A percentile compares a stretch with the other conserved stretches of the same genome.
phyloP scores from a whole-genome alignment of 2,329 filamentous ascomycete genomes.

The Emericellopsis atlantica region DNA sequence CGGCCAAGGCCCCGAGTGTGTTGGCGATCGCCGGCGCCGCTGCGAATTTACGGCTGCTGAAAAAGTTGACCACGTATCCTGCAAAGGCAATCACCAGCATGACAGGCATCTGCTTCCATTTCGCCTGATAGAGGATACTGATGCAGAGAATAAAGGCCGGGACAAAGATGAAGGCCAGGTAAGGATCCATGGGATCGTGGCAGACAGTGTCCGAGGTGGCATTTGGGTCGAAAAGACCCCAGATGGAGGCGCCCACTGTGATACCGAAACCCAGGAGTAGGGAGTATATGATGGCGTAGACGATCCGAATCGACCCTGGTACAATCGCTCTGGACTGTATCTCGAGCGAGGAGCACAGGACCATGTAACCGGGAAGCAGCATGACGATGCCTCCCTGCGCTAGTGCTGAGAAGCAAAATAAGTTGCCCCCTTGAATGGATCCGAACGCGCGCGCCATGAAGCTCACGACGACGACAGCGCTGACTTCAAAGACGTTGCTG shows the following conservation, averaged over 20 bases:
- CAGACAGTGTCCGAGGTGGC: constrained; percentile 34
- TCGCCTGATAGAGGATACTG: constrained; percentile 67
- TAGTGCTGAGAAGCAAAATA: constrained; percentile 55
- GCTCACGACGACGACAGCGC: constrained; percentile 46
- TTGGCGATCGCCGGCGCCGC: constrained; percentile 65
- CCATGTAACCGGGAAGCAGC: constrained; percentile 52
- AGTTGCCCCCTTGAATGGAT: constrained; percentile 33
- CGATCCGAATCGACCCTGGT: constrained; percentile 59
- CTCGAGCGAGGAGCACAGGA: constrained; percentile 43
- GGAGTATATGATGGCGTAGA: constrained; percentile 64
- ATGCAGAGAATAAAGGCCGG: constrained; percentile 61
- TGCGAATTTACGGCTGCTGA: constrained; percentile 50
- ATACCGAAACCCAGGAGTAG: constrained; percentile 62
- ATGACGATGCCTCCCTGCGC: constrained; percentile 54
- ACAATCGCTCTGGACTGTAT: constrained; percentile 58
- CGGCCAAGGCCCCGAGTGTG: constrained; percentile 62
- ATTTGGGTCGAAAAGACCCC: constrained; percentile 44
- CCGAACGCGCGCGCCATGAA: constrained; percentile 52
- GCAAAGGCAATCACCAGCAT: constrained; percentile 64
- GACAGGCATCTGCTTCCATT: constrained; percentile 66
- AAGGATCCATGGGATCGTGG: constrained; percentile 25
- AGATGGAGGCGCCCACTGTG: constrained; percentile 52
- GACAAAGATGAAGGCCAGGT: constrained; percentile 57
- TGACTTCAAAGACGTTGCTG: constrained; percentile 53
- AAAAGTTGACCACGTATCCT: constrained; percentile 69